These are phyloP conservation scores for Paramecium biaurelia DNA, from an alignment of 73 alveolate species.

Conservation along the genomic window DNA sequence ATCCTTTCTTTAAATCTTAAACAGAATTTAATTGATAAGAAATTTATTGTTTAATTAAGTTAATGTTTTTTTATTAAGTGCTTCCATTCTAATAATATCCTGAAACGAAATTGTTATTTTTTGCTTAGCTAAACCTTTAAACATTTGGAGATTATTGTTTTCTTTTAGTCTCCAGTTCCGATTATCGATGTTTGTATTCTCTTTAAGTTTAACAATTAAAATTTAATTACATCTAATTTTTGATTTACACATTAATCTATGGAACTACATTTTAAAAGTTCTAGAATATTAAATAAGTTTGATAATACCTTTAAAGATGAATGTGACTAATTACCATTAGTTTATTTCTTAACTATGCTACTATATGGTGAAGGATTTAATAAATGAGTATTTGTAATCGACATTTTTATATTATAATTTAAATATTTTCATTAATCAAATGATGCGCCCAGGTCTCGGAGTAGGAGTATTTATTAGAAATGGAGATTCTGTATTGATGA, in stretches of 20 bases:
- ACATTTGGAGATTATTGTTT: not conserved
- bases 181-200: not conserved
- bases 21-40: not conserved
- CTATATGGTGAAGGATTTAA: not conserved
- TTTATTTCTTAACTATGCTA: not conserved
- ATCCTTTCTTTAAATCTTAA: not conserved
- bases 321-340: not conserved
- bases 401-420: not conserved
- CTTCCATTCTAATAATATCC: constrained; percentile 32
- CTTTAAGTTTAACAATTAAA: constrained; percentile 24
- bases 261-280: not conserved
- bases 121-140: not conserved
- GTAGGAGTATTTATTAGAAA: not conserved
- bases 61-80: not conserved
- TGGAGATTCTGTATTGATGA: not conserved
- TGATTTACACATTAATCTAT: not conserved
- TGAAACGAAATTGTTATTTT: constrained; percentile 13
- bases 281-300: not conserved
- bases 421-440: not conserved
- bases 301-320: not conserved
- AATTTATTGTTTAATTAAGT: not conserved
- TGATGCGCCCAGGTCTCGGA: not conserved
- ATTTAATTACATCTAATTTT: not conserved
- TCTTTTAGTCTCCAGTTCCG: not conserved
- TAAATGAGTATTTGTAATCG: not conserved